Percentiles rank a stretch among this genome's conserved stretches.
Conservation (phyloP, 1,139 yeast genomes). For the Yamadazyma jaroonii region DNA sequence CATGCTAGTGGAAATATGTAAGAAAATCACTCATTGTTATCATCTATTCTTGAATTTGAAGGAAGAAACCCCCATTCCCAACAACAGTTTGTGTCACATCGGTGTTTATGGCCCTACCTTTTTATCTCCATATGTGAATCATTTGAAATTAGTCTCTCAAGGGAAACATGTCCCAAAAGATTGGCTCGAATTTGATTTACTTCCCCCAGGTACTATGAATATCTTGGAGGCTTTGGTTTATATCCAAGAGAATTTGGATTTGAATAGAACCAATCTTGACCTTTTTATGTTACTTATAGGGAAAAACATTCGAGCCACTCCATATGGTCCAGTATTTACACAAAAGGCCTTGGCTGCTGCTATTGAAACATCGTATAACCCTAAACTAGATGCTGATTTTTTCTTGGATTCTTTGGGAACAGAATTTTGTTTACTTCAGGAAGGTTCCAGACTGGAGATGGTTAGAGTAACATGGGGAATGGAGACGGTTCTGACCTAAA, state of each 20-base stretch:
- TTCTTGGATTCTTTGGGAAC: neutral
- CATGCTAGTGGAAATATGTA: neutral
- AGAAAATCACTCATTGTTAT: neutral
- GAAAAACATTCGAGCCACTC: slow-evolving; percentile 1
- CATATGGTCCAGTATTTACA: slow-evolving; percentile 4
- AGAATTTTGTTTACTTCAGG: no score
- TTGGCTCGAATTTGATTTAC: neutral
- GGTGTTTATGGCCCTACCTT: slow-evolving; percentile 2
- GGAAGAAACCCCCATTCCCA: slow-evolving; percentile 26
- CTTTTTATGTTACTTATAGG: neutral
- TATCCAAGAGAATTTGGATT: neutral
- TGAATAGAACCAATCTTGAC: slow-evolving; percentile 1
- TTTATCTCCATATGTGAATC: neutral
- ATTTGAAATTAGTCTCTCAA: neutral
- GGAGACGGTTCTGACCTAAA: no score
- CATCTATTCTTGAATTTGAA: slow-evolving; percentile 32
- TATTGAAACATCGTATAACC: slow-evolving; percentile 2
- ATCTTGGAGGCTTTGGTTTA: neutral
- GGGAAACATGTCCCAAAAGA: neutral
- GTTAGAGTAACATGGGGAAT: no score
- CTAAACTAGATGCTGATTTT: slow-evolving; percentile 2
- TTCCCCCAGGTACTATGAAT: slow-evolving; percentile 1
- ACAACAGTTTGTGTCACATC: neutral
- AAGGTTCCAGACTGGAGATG: no score
- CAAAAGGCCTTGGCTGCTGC: neutral